Evolutionary conservation across 306 rosid genomes (phyloP), one percentile per base, ranked within the genome.

Genomic region (Cicer yamashitae): DNA sequence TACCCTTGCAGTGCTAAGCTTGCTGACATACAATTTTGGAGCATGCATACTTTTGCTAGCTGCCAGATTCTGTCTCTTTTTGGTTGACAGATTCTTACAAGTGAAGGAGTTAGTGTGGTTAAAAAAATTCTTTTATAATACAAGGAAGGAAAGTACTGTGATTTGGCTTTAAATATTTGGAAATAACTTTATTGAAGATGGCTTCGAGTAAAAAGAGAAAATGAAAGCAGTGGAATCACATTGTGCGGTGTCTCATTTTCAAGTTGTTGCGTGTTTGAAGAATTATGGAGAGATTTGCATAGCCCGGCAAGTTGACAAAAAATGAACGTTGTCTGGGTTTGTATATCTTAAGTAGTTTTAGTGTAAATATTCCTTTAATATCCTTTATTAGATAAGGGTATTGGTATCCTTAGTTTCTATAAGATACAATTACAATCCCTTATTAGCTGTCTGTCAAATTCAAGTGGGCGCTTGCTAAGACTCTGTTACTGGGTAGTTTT

Each of bases 1-100:
- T 82, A 80, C 56, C 73, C 85, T 69, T 79, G 88, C 91, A 87
- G 89, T 84, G 79, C 57, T 70, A 80, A 79, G 83, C 81, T 75
- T 75, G 80, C 82, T 83, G 76, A 80, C 75, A 50, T 66, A 38
- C 77, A 77, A 72, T 70, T 82, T 84, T 76, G 91, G 88, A 83
- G 81, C 89, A 57, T 74, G 86, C 79, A 62, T 74, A 84, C 76
- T 52, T 76, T 77, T 79, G 84, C 85, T 81, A 51, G 86, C 78
- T 68, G 83, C 81, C 7, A 76, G 86, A 76, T 77, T 75, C 87
- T 84, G 90, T 82, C 84, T 69, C 78, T 67, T 78, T 86, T 77
- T 82, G 74, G 79, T 61, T 45, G 87, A 77, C 87, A 81, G 90
- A 84, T 82, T 76, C 82, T 70, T 73, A 38, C 61, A 64, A 80